Conservation (phyloP, 1,284 basidiomycete genomes). For the Fomitopsis schrenkii region DNA sequence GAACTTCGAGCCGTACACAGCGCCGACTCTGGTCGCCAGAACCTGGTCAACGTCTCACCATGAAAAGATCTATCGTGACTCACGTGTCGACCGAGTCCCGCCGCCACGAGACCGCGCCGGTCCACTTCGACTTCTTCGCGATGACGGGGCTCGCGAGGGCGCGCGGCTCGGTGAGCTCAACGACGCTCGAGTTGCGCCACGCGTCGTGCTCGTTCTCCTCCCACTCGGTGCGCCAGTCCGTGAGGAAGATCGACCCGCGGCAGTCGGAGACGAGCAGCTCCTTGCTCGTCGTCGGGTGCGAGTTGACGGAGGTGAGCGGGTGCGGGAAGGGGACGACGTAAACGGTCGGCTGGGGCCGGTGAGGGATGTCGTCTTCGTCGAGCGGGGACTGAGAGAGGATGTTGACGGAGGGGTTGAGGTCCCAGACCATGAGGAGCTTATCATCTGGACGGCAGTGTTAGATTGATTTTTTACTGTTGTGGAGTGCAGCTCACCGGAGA, state of each 20-base stretch:
- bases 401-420: slow-evolving; percentile 55
- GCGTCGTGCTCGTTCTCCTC: slow-evolving; percentile 45
- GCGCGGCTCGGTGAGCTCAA: slow-evolving; percentile 70
- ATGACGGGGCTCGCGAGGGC: slow-evolving; percentile 50
- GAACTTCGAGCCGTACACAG: slow-evolving; percentile 64
- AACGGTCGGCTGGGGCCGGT: slow-evolving; percentile 63
- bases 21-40: slow-evolving; percentile 48
- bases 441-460: slow-evolving; percentile 46
- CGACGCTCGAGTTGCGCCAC: slow-evolving; percentile 56
- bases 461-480: not conserved
- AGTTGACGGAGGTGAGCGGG: slow-evolving; percentile 60
- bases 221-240: slow-evolving; percentile 75
- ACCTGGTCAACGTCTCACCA: not conserved
- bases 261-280: slow-evolving; percentile 74
- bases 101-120: slow-evolving; percentile 65
- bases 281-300: slow-evolving; percentile 70
- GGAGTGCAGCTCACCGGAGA: slow-evolving; percentile 49
- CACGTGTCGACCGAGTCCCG: slow-evolving; percentile 66
- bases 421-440: slow-evolving; percentile 81
- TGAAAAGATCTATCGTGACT: slow-evolving; percentile 17
- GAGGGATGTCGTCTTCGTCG: slow-evolving; percentile 16
- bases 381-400: slow-evolving; percentile 35
- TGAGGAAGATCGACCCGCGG: slow-evolving; percentile 66
- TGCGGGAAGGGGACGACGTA: slow-evolving; percentile 70
- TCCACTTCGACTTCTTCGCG: slow-evolving; percentile 42